Base-by-base conservation (phyloP, 1,284 basidiomycete genomes). In the Cryptococcus jaspeensis region DNA sequence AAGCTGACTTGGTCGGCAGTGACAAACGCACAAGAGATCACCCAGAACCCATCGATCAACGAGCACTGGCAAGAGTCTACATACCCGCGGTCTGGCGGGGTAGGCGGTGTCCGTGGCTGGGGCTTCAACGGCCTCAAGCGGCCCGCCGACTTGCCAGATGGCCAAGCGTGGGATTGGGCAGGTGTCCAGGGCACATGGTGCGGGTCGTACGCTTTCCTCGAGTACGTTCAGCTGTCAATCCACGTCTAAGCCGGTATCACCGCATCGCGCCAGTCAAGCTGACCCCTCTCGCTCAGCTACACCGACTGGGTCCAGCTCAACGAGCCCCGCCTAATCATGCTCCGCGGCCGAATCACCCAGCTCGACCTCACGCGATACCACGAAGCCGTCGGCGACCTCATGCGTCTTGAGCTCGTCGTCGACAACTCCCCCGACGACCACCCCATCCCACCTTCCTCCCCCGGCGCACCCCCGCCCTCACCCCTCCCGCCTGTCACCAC, bases 191-290 rank as follows among this genome's bases (percentile, higher is more conserved):
- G 72, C 0, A 18, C 50, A 2, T 76, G 74, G 74, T 60, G 62
- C 42, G 71, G 74, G 22, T 71, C 67, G 1, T 76, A 76, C 56
- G 71, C 74, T n/a, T 76, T 76, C 56, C 48, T 76, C 39, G 71
- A 76, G 72, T 74, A 52, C 62, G 69, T 66, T 13, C 6, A 22
- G 8, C 37, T 50, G n/a, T 23, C 15, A 11, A 22, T 50, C 38
- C 15, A 12, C 23, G 11, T 28, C 12, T 8, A 13, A 18, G 3
- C 22, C n/a, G 20, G 1, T 20, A 5, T 22, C 13, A 20, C 4
- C 13, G 25, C 36, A 6, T 13, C 4, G 28, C 50, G 56, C n/a
- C 59, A 50, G 36, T 54, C 43, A 20, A n/a, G 12, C 32, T 16
- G 23, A 48, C 22, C 5, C 15, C 12, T n/a, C 38, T 18, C 2